A percentile compares a stretch with the other conserved stretches of the same genome.
These are phyloP conservation scores for Suillus paluster DNA, from an alignment of 768 basidiomycete species.

Conservation along the genomic window DNA sequence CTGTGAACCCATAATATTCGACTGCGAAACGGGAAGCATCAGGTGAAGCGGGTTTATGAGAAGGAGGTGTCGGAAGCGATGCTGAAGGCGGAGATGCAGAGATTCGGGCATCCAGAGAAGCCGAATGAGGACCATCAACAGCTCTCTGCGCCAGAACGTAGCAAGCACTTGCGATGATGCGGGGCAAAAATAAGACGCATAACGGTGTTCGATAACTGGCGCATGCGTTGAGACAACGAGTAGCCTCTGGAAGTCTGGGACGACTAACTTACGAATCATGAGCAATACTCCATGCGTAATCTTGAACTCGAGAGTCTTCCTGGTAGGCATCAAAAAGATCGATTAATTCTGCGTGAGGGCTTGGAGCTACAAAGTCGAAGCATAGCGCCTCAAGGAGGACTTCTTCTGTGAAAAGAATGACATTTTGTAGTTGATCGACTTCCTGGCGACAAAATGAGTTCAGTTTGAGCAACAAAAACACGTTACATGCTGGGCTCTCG, in stretches of 20 bases:
- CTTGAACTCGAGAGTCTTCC: conserved; percentile 56
- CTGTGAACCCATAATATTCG: conserved; percentile 67
- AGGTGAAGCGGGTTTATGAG: conserved; percentile 73
- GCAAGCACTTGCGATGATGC: conserved; percentile 76
- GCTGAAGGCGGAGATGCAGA: conserved; percentile 72
- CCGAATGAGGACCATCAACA: conserved; percentile 72
- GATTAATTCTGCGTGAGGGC: conserved; percentile 75
- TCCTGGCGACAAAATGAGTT: conserved; percentile 50
- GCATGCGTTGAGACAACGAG: conserved; percentile 10
- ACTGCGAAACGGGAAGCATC: conserved; percentile 70
- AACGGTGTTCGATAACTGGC: conserved; percentile 78
- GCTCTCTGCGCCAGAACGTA: conserved; percentile 77
- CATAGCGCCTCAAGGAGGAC: conserved; percentile 80
- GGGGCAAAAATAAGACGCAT: conserved; percentile 70
- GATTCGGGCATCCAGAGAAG: conserved; percentile 76
- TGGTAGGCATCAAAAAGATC: conserved; percentile 68
- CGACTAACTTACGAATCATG: conserved; percentile 75
- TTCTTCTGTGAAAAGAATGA: conserved; percentile 78
- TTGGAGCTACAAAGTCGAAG: conserved; percentile 82
- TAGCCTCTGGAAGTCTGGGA: background rate
- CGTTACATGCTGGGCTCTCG: conserved; percentile 63
- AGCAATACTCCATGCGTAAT: conserved; percentile 84
- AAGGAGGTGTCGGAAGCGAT: conserved; percentile 81
- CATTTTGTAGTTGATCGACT: conserved; percentile 69
- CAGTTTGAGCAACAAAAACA: conserved; percentile 5